A percentile compares a stretch with the other conserved stretches of the same genome.
These are phyloP conservation scores for Zelopaecilomyces penicillatus DNA, from an alignment of 2,329 filamentous ascomycete genomes.

Conservation along the genomic window DNA sequence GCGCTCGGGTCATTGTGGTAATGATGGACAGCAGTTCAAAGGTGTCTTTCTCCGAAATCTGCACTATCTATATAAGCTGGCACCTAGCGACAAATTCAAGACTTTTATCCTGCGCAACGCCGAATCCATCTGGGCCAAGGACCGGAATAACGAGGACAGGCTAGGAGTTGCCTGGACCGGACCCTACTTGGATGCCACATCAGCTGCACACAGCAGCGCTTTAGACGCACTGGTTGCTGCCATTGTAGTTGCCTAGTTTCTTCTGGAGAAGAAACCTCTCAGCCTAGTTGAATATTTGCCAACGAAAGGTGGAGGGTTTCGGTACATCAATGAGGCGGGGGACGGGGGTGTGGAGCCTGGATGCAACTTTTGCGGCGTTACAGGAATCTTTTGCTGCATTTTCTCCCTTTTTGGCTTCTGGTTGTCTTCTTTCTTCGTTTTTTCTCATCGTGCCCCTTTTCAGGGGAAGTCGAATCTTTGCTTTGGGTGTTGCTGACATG, in stretches of 20 bases:
- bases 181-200: slow-evolving; percentile 42
- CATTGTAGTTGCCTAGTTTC: slow-evolving; percentile 27
- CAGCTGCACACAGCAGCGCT: slow-evolving; percentile 55
- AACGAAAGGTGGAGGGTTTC: no score
- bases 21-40: slow-evolving; percentile 59
- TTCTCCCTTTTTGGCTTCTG: no score
- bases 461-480: no score
- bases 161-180: slow-evolving; percentile 60
- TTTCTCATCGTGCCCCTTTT: no score
- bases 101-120: slow-evolving; percentile 54
- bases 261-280: no score
- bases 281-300: no score
- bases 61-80: slow-evolving; percentile 44
- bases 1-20: slow-evolving; percentile 28
- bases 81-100: slow-evolving; percentile 40
- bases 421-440: no score
- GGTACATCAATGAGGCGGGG: no score
- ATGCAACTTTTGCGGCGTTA: no score
- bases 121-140: slow-evolving; percentile 54
- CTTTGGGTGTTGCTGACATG: no score
- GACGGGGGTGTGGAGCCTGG: no score
- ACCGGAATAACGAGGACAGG: slow-evolving; percentile 40
- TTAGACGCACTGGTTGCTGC: slow-evolving; percentile 61
- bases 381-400: no score
- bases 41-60: slow-evolving; percentile 62